Conservation (phyloP, 768 basidiomycete genomes). For the Collybia sordida region DNA sequence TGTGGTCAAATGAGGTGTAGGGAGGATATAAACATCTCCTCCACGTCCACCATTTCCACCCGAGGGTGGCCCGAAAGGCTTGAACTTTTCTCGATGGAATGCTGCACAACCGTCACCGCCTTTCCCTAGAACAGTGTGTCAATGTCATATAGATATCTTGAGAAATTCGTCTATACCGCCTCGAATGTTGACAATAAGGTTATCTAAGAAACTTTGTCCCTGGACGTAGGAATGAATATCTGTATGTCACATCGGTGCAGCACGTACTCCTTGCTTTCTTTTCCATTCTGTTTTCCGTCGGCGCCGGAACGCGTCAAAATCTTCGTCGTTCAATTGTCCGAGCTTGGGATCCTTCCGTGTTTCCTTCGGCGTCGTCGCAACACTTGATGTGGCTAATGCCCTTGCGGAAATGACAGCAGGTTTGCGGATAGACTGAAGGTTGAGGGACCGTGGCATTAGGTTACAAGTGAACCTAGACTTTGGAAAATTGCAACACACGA, state of each 20-base stretch:
- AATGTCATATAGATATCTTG: neutral
- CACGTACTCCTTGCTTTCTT: conserved; percentile 63
- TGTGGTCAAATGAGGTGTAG: conserved; percentile 75
- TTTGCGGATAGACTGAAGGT: conserved; percentile 1
- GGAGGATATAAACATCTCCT: conserved; percentile 82
- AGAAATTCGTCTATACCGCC: conserved; percentile 47
- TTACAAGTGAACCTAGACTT: neutral
- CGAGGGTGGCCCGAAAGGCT: conserved; percentile 83
- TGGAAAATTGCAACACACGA: neutral
- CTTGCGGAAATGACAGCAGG: conserved; percentile 4
- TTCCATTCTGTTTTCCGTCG: conserved; percentile 74
- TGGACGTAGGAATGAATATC: conserved; percentile 23
- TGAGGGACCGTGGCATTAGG: conserved; percentile 12
- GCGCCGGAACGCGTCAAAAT: conserved; percentile 40
- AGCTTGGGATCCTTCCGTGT: neutral
- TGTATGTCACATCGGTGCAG: neutral
- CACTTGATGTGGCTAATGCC: neutral
- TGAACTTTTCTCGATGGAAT: conserved; percentile 89
- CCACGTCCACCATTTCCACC: conserved; percentile 93
- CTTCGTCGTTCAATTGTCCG: conserved; percentile 16
- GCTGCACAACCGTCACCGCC: conserved; percentile 93
- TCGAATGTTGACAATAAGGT: conserved; percentile 74
- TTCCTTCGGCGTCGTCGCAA: neutral
- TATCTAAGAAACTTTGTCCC: conserved; percentile 82
- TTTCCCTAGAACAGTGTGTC: conserved; percentile 49